Base-by-base conservation (phyloP, 2,329 filamentous ascomycete species). In the Aspergillus sp. region DNA sequence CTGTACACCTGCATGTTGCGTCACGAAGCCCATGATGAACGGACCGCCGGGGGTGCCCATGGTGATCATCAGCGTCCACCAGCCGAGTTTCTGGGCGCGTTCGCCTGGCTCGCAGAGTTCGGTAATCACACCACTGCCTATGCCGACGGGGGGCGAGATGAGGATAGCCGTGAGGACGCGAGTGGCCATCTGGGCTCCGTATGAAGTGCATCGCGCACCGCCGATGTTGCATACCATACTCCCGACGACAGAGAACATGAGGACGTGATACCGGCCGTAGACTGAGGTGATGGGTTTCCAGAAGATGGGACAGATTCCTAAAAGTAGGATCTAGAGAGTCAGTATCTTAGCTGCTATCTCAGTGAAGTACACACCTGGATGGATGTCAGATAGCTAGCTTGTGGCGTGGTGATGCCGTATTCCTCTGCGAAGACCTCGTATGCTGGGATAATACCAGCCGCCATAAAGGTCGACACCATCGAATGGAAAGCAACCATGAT, bases 101-200 rank as follows among this genome's bases (percentile, higher is more conserved):
- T 78, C 68, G 12, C 68, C 68, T 38, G 72, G 72, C 60, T 78
- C 78, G 51, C 76, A 79, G 0, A 72, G 73, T 49, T 79, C 75
- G 0, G 72, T 69, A 1, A 79, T 75, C 3, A 79, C 73, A 1
- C 67, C 75, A 50, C 72, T 76, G 6, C 76, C 76, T 31, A 78
- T 77, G 0, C 71, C 69, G 6, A 65, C 66, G 0, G 76, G 70
- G 1, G 76, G 76, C 27, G 65, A 70, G 46, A 78, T 77, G 54
- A 78, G 74, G 53, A 79, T 76, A 1, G 71, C 65, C 1, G 67
- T 67, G 26, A 79, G 64, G 11, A 73, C 71, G 33, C 76, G 65
- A 43, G 74, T 78, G 0, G 65, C 58, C 28, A 67, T 71, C 69
- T 78, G 74, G 13, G 71, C 58, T 2, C 56, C 65, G 51, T 77